Conservation (phyloP, 2,329 filamentous ascomycete species). For the Helminthosporium solani region DNA sequence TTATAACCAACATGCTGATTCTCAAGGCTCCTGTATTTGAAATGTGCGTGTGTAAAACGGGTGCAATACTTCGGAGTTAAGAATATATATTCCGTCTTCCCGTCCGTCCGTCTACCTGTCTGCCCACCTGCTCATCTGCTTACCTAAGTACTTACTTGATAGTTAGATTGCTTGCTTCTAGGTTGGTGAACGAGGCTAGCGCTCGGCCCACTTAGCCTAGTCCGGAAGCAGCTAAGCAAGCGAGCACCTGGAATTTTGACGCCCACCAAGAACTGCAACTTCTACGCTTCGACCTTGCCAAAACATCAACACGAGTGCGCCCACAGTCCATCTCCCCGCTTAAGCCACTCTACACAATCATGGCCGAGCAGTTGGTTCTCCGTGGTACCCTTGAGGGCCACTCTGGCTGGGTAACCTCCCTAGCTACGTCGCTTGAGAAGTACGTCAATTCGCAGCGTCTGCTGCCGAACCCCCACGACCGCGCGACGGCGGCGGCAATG, state of each 20-base stretch:
- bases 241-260: neutral
- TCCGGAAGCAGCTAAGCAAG: neutral
- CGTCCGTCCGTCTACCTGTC: no score
- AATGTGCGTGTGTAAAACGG: no score
- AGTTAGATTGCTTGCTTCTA: no score
- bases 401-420: conserved; percentile 98
- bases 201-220: neutral
- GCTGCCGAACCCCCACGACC: conserved; percentile 8
- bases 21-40: no score
- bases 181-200: no score
- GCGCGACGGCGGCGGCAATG: no score
- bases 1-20: no score
- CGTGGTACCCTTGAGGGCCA: conserved; percentile 98
- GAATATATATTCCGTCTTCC: no score
- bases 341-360: conserved; percentile 50
- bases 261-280: neutral
- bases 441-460: conserved; percentile 43
- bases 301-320: conserved; percentile 30
- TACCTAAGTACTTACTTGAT: no score
- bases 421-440: conserved; percentile 99
- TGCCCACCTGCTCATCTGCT: no score
- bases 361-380: conserved; percentile 94
- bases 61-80: no score
- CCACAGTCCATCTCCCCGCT: conserved; percentile 32
- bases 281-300: conserved; percentile 23